Conservation (phyloP, 2,329 filamentous ascomycete species). For the Aspergillus viridinutans region DNA sequence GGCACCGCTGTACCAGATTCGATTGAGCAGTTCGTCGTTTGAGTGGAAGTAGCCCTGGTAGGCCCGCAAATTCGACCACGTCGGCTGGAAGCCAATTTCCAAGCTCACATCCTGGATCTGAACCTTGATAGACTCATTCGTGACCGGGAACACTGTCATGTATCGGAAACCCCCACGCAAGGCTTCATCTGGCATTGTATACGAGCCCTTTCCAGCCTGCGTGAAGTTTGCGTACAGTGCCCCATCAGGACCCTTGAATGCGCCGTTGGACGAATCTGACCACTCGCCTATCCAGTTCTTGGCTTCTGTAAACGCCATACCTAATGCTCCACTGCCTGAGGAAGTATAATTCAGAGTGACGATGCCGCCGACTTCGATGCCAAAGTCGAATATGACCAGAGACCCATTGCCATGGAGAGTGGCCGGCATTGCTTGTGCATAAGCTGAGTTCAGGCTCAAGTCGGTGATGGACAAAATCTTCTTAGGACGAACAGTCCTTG, state of each 20-base stretch:
- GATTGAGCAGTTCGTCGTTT: conserved; percentile 50
- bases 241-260: conserved; percentile 41
- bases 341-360: conserved; percentile 49
- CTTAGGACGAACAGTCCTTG: no score
- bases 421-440: no score
- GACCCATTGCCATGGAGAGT: conserved; percentile 44
- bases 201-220: conserved; percentile 19
- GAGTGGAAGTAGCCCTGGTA: conserved; percentile 54
- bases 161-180: conserved; percentile 18
- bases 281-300: conserved; percentile 47
- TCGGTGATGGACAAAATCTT: no score
- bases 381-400: conserved; percentile 56
- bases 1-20: conserved; percentile 55
- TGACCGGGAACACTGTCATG: conserved; percentile 38
- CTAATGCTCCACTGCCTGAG: conserved; percentile 36
- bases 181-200: no score
- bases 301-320: conserved; percentile 47
- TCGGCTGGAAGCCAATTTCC: conserved; percentile 48
- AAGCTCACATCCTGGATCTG: conserved; percentile 37
- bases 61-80: conserved; percentile 49
- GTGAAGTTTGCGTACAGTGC: conserved; percentile 37
- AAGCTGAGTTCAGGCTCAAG: no score
- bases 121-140: conserved; percentile 29
- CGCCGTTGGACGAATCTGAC: conserved; percentile 49
- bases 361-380: conserved; percentile 55